Percentiles rank a stretch among this genome's conserved stretches.
These are phyloP conservation scores for Juglanconis sp. DNA, from an alignment of 2,329 filamentous ascomycete genomes.

Conservation along the genomic window DNA sequence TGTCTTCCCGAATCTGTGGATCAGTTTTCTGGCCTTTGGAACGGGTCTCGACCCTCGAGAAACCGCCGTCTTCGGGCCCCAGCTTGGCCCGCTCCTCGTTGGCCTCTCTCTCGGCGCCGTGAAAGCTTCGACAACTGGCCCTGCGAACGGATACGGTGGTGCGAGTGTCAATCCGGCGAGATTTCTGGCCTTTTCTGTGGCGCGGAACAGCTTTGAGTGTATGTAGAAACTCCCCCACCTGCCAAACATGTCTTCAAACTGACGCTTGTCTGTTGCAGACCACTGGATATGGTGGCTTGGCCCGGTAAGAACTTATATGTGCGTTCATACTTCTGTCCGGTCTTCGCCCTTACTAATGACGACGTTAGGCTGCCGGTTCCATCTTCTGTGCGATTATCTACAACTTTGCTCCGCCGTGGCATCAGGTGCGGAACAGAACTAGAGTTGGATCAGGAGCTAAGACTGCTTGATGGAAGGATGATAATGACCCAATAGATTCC, in stretches of 20 bases:
- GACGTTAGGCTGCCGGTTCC: not conserved
- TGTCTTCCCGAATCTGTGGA: constrained; percentile 4
- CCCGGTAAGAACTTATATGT: constrained; percentile 22
- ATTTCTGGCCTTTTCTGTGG: constrained; percentile 42
- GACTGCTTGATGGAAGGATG: too few relatives aligned
- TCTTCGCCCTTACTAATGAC: not conserved
- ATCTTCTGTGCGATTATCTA: not conserved
- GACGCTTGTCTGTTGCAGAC: constrained; percentile 19
- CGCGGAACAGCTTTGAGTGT: constrained; percentile 23
- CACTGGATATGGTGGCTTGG: constrained; percentile 39
- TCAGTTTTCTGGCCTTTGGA: constrained; percentile 45
- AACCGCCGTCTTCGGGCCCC: constrained; percentile 44
- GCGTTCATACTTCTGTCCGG: not conserved
- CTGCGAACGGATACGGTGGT: constrained; percentile 38
- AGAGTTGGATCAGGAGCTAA: not conserved
- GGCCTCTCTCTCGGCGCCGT: constrained; percentile 36
- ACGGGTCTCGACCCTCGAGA: constrained; percentile 53
- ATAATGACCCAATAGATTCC: too few relatives aligned
- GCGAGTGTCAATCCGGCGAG: constrained; percentile 42
- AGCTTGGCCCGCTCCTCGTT: constrained; percentile 46
- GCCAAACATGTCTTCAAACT: not conserved
- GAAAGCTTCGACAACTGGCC: constrained; percentile 35
- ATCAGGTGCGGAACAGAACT: not conserved
- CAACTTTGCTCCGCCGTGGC: not conserved
- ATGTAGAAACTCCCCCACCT: constrained; percentile 15